A percentile compares a stretch with the other conserved stretches of the same genome.
Evolutionary conservation across 768 basidiomycete species (phyloP).

Genomic region (Amanita rubescens): DNA sequence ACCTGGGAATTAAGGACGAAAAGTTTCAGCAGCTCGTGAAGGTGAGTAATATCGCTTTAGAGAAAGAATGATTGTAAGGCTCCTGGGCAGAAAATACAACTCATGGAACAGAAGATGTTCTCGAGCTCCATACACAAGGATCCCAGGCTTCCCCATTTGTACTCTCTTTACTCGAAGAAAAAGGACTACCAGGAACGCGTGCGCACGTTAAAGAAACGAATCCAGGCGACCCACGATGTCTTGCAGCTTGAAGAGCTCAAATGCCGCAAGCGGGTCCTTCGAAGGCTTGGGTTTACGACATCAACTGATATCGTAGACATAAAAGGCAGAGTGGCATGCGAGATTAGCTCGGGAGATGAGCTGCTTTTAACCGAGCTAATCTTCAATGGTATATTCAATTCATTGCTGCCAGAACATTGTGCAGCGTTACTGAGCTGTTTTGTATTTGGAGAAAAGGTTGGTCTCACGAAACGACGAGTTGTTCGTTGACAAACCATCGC

Average conservation of each 20-base stretch:
- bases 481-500: background rate
- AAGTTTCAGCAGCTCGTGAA: slow-evolving; percentile 84
- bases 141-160: slow-evolving; percentile 70
- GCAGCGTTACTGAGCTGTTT: slow-evolving; percentile 96
- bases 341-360: slow-evolving; percentile 97
- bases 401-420: slow-evolving; percentile 83
- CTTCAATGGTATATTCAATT: slow-evolving; percentile 95
- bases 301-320: slow-evolving; percentile 90
- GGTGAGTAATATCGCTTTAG: slow-evolving; percentile 21
- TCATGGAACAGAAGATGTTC: slow-evolving; percentile 82
- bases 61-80: background rate
- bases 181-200: slow-evolving; percentile 62
- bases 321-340: slow-evolving; percentile 97
- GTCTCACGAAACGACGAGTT: background rate
- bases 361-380: slow-evolving; percentile 92
- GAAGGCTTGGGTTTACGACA: slow-evolving; percentile 86
- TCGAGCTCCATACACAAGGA: slow-evolving; percentile 75
- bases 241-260: slow-evolving; percentile 96
- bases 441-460: slow-evolving; percentile 93
- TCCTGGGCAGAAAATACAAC: slow-evolving; percentile 70
- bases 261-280: slow-evolving; percentile 86
- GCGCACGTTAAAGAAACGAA: slow-evolving; percentile 74
- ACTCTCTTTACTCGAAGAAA: slow-evolving; percentile 74
- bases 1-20: slow-evolving; percentile 94
- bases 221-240: slow-evolving; percentile 86